Evolutionary conservation across 2,329 filamentous ascomycete species (phyloP).

Genomic region (Aaosphaeria arxii): DNA sequence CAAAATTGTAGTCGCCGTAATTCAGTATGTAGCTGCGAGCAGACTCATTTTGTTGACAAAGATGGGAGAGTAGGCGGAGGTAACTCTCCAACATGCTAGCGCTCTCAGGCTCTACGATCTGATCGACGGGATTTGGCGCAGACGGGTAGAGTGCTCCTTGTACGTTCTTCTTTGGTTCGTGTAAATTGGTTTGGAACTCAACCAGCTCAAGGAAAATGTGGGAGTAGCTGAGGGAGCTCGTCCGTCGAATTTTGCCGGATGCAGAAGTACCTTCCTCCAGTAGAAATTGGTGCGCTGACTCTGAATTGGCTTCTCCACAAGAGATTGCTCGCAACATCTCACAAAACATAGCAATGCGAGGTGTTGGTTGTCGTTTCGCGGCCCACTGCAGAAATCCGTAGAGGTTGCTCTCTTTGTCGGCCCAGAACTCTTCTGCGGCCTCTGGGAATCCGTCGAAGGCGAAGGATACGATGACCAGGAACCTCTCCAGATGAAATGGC

Average conservation of each 20-base stretch:
- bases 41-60: conserved; percentile 69
- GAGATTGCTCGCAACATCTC: conserved; percentile 92
- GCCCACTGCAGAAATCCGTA: conserved; percentile 96
- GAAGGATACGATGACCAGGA: conserved; percentile 88
- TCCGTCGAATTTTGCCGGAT: conserved; percentile 75
- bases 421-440: conserved; percentile 86
- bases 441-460: conserved; percentile 83
- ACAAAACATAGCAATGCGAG: conserved; percentile 93
- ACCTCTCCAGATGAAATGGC: conserved; percentile 70
- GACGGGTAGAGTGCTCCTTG: conserved; percentile 55
- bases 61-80: conserved; percentile 78
- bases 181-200: conserved; percentile 76
- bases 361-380: conserved; percentile 90
- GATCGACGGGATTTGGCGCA: conserved; percentile 34
- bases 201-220: conserved; percentile 90
- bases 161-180: conserved; percentile 64
- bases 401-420: conserved; percentile 85
- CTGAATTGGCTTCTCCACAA: conserved; percentile 76
- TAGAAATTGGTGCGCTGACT: conserved; percentile 82
- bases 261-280: conserved; percentile 72
- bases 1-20: conserved; percentile 64
- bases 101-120: conserved; percentile 84
- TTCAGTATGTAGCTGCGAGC: conserved; percentile 73
- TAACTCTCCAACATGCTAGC: conserved; percentile 97
- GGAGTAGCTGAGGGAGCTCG: conserved; percentile 83